phyloP scores from a whole-genome alignment of 2,329 filamentous ascomycete species.

The Aspergillus melleus region DNA sequence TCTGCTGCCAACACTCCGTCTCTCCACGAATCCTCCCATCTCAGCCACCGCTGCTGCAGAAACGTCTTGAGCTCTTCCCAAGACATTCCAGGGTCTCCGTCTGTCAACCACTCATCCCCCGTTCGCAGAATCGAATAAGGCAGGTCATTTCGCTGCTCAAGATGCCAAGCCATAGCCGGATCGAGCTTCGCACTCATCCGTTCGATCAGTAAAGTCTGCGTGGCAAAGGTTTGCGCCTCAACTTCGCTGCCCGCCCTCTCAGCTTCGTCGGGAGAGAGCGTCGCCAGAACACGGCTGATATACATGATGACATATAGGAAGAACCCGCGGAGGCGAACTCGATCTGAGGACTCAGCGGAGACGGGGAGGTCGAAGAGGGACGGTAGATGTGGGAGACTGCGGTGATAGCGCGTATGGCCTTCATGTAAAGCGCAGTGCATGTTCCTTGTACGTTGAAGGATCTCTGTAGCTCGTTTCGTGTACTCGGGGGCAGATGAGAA shows the following conservation, averaged over 20 bases:
- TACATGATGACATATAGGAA: slow-evolving; percentile 1
- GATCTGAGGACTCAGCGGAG: not conserved
- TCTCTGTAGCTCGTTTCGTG: not conserved
- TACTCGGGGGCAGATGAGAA: not conserved
- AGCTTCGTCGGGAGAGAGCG: not conserved
- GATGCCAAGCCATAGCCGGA: slow-evolving; percentile 3
- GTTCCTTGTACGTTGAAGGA: not conserved
- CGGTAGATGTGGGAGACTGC: no score
- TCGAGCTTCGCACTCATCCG: not conserved
- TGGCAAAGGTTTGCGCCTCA: not conserved
- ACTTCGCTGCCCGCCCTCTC: not conserved
- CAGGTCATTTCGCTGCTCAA: not conserved
- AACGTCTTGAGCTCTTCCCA: not conserved
- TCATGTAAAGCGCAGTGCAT: not conserved
- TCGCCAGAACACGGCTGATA: not conserved
- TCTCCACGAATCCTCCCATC: slow-evolving; percentile 3
- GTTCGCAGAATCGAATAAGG: slow-evolving; percentile 1
- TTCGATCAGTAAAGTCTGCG: not conserved
- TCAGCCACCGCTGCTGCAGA: not conserved
- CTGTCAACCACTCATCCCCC: not conserved
- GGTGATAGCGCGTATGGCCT: no score
- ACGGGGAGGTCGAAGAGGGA: not conserved
- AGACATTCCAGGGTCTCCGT: no score
- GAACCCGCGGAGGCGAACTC: not conserved
- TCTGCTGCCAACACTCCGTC: not conserved